phyloP scores from a whole-genome alignment of 805 yeast genomes.

The Kodamaea hsintzibuensis region DNA sequence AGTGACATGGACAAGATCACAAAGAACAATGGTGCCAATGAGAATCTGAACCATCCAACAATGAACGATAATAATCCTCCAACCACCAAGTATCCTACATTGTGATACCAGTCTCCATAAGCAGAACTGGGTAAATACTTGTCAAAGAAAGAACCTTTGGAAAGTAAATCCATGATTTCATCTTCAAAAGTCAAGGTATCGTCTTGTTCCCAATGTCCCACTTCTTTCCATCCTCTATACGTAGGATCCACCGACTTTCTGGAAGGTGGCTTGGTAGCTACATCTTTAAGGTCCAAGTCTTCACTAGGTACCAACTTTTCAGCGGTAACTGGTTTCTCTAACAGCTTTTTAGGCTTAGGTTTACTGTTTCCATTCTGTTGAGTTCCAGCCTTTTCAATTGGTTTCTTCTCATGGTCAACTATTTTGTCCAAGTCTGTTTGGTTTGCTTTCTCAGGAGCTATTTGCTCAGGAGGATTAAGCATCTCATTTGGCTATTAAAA shows the following conservation, averaged over 20 bases:
- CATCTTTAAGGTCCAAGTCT: slow-evolving; percentile 35
- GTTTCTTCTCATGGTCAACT: slow-evolving; percentile 2
- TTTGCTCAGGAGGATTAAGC: slow-evolving; percentile 36
- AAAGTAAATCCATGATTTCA: slow-evolving; percentile 66
- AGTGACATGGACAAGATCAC: slow-evolving; percentile 62
- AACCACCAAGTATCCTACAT: slow-evolving; percentile 65
- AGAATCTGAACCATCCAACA: slow-evolving; percentile 73
- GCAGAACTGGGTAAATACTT: slow-evolving; percentile 69
- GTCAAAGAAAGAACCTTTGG: slow-evolving; percentile 73
- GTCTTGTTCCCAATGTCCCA: slow-evolving; percentile 78
- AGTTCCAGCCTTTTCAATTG: background rate
- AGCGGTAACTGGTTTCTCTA: slow-evolving; percentile 2
- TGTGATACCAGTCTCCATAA: slow-evolving; percentile 97
- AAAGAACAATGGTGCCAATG: slow-evolving; percentile 79
- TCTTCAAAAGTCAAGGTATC: slow-evolving; percentile 68
- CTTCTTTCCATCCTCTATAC: slow-evolving; percentile 92
- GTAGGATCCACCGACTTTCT: slow-evolving; percentile 63
- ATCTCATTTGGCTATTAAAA: slow-evolving; percentile 31
- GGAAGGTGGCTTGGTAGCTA: slow-evolving; percentile 39
- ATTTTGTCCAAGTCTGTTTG: slow-evolving; percentile 12
- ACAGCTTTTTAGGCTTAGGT: background rate
- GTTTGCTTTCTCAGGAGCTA: slow-evolving; percentile 9
- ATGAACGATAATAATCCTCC: slow-evolving; percentile 77
- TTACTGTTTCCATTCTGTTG: slow-evolving; percentile 1
- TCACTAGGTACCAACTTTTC: slow-evolving; percentile 33